phyloP scores from a whole-genome alignment of 176 grass and related monocot genomes.

The Saccharum spontaneum region DNA sequence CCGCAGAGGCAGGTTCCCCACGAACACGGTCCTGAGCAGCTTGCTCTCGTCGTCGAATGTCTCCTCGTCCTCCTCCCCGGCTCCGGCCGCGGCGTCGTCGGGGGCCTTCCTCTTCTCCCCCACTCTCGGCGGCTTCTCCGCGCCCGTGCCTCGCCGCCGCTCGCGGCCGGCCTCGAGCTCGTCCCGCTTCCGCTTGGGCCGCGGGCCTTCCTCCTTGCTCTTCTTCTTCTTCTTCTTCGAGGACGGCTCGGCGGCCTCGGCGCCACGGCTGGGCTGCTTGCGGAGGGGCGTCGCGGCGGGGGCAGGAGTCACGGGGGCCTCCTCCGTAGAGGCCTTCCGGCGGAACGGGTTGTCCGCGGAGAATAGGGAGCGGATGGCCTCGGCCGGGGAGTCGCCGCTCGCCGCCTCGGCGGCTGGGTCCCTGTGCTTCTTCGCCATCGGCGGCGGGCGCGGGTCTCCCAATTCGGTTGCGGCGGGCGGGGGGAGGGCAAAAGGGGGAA shows the following conservation, averaged over 20 bases:
- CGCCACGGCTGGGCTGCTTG: constrained; percentile 9
- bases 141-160: neutral
- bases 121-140: constrained; percentile 26
- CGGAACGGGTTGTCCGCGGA: constrained; percentile 66
- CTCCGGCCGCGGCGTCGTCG: constrained; percentile 27
- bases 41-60: constrained; percentile 80
- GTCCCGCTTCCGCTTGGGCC: constrained; percentile 54
- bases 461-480: neutral
- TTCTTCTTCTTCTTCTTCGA: constrained; percentile 38
- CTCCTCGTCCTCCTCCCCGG: constrained; percentile 44
- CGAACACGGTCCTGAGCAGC: constrained; percentile 85
- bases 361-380: constrained; percentile 54
- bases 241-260: neutral
- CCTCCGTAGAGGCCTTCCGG: constrained; percentile 35
- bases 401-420: constrained; percentile 20
- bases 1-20: constrained; percentile 84
- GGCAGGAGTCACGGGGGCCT: neutral
- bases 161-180: constrained; percentile 38
- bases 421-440: constrained; percentile 59
- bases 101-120: constrained; percentile 78
- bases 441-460: neutral
- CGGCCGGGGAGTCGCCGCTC: neutral
- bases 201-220: constrained; percentile 14
- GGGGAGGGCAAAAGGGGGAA: neutral
- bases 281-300: neutral